These are phyloP conservation scores for Marchantia polymorpha DNA, from an alignment of 225 moss, liverwort and hornwort species.

Conservation along the genomic window DNA sequence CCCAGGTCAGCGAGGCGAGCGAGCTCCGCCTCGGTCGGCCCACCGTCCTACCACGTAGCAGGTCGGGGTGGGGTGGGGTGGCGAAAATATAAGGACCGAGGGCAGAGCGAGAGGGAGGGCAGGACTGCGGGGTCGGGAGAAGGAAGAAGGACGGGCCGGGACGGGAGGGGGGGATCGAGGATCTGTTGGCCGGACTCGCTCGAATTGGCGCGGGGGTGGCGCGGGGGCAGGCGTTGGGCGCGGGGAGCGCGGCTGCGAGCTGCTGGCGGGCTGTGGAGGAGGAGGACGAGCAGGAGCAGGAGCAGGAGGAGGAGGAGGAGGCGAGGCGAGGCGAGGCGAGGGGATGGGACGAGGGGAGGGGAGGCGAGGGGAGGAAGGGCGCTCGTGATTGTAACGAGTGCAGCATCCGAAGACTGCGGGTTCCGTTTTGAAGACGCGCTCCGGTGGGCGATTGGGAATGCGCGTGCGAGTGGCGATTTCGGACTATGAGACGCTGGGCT, in stretches of 20 bases:
- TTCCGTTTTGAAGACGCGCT: slow-evolving; percentile 32
- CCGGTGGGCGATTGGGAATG: slow-evolving; percentile 10
- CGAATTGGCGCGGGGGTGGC: too few relatives aligned
- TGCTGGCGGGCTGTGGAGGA: neutral
- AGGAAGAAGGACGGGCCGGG: neutral
- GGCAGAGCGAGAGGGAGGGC: neutral
- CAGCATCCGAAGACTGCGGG: slow-evolving; percentile 38
- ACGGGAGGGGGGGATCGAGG: neutral
- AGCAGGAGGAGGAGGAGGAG: neutral
- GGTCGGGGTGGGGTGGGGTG: too few relatives aligned
- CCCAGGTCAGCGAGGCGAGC: neutral
- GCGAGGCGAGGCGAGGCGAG: neutral
- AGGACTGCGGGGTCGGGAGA: neutral
- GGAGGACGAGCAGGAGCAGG: too few relatives aligned
- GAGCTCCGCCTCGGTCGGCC: neutral
- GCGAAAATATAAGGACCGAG: neutral
- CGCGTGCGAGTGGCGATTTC: neutral
- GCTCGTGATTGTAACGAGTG: slow-evolving; percentile 26
- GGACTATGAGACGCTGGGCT: slow-evolving; percentile 14
- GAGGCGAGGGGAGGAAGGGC: neutral
- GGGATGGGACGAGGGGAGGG: neutral
- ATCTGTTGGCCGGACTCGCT: neutral
- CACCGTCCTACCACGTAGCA: too few relatives aligned
- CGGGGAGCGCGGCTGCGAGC: neutral
- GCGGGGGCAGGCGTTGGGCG: neutral